Conservation (phyloP, 2,329 filamentous ascomycete genomes). For the Camillea tinctor region DNA sequence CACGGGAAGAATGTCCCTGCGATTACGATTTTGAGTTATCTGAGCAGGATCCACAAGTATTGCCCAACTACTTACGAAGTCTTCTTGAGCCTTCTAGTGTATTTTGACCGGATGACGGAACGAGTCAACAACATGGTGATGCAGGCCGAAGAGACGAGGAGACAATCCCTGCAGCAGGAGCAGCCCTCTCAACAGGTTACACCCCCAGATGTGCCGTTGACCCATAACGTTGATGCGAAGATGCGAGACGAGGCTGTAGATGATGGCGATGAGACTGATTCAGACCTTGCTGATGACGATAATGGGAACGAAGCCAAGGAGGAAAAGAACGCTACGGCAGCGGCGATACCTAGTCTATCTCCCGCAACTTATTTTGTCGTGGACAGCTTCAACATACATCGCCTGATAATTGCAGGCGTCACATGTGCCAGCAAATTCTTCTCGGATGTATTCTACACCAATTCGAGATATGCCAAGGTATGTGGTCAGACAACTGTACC, state of each 20-base stretch:
- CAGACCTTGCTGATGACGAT: conserved; percentile 50
- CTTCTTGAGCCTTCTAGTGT: conserved; percentile 90
- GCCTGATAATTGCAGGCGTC: conserved; percentile 92
- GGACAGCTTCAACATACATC: conserved; percentile 98
- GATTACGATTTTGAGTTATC: conserved; percentile 94
- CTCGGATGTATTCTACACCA: conserved; percentile 97
- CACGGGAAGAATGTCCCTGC: conserved; percentile 97
- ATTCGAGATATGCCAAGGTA: conserved; percentile 98
- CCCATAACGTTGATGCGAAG: conserved; percentile 30
- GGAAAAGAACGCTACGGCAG: conserved; percentile 21
- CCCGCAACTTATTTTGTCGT: conserved; percentile 78
- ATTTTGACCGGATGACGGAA: conserved; percentile 99
- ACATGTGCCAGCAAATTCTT: conserved; percentile 99
- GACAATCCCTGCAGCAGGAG: conserved; percentile 33
- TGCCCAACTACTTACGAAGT: conserved; percentile 98
- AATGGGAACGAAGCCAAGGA: conserved; percentile 39
- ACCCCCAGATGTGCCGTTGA: conserved; percentile 2
- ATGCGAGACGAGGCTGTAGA: conserved; percentile 37
- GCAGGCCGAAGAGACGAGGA: conserved; percentile 59
- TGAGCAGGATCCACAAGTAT: conserved; percentile 96
- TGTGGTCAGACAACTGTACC: conserved; percentile 24
- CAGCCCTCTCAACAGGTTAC: conserved; percentile 23
- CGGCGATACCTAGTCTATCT: conserved; percentile 24
- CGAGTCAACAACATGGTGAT: conserved; percentile 81
- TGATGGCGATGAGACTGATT: conserved; percentile 46